Conservation (phyloP, 352 stramenopile genomes). For the Phytopythium aichiense region DNA sequence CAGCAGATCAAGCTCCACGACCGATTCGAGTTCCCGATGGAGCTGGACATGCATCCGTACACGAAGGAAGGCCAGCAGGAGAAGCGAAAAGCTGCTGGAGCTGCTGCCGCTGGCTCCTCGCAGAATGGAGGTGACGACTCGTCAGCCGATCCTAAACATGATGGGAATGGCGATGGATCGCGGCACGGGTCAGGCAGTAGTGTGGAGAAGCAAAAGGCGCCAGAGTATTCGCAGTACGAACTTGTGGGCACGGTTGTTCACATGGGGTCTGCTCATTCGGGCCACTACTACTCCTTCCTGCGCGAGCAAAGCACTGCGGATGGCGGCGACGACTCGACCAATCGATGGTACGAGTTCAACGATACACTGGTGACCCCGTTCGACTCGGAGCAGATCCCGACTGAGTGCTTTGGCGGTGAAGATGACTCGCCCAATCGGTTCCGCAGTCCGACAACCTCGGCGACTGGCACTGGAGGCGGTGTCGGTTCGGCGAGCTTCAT, state of each 20-base stretch:
- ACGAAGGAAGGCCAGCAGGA: conserved; percentile 85
- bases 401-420: conserved; percentile 70
- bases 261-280: conserved; percentile 82
- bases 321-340: conserved; percentile 13
- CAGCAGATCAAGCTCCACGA: conserved; percentile 93
- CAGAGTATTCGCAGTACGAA: conserved; percentile 86
- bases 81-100: conserved; percentile 30
- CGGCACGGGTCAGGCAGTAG: conserved; percentile 6
- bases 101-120: conserved; percentile 18
- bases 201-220: conserved; percentile 30
- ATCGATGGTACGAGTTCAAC: conserved; percentile 86
- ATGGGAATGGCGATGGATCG: conserved; percentile 6
- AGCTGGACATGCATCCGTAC: conserved; percentile 88
- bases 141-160: conserved; percentile 4
- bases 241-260: conserved; percentile 87
- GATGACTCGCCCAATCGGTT: conserved; percentile 24
- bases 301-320: conserved; percentile 32
- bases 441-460: conserved; percentile 13
- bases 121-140: conserved; percentile 1
- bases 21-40: conserved; percentile 90
- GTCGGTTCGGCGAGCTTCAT: conserved; percentile 29
- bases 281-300: conserved; percentile 90
- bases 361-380: conserved; percentile 83
- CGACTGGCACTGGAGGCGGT: conserved; percentile 4
- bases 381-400: conserved; percentile 56